phyloP scores from a whole-genome alignment of 331 rosid genomes.

The Erythrophleum ivorense region DNA sequence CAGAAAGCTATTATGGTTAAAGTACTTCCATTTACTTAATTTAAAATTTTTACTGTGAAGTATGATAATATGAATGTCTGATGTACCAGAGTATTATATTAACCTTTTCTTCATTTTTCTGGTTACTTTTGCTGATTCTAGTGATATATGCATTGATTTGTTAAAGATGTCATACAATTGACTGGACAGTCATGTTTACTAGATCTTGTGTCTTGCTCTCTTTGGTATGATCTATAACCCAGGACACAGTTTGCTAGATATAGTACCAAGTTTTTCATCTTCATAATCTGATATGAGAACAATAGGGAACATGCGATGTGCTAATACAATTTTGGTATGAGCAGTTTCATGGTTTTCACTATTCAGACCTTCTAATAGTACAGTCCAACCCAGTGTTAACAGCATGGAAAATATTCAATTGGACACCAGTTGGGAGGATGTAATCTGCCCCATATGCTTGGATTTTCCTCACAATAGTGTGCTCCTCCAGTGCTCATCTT shows the following conservation, averaged over 20 bases:
- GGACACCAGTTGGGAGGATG: slow-evolving; percentile 65
- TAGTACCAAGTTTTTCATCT: slow-evolving; percentile 11
- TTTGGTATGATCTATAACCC: slow-evolving; percentile 29
- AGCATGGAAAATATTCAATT: slow-evolving; percentile 53
- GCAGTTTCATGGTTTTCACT: slow-evolving; percentile 39
- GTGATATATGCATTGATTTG: not conserved
- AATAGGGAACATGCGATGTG: slow-evolving; percentile 33
- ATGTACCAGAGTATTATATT: not conserved
- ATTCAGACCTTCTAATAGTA: slow-evolving; percentile 35
- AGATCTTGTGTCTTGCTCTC: slow-evolving; percentile 16
- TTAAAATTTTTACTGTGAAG: not conserved
- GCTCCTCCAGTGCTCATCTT: slow-evolving; percentile 86
- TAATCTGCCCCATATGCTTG: slow-evolving; percentile 75
- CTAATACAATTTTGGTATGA: slow-evolving; percentile 32
- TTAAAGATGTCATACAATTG: not conserved
- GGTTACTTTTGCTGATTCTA: not conserved
- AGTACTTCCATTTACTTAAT: not conserved
- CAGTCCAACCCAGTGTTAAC: slow-evolving; percentile 33
- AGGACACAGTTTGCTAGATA: slow-evolving; percentile 19
- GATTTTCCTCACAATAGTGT: slow-evolving; percentile 90
- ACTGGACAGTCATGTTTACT: not conserved
- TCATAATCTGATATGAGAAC: slow-evolving; percentile 24
- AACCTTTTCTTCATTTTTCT: not conserved
- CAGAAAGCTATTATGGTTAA: not conserved
- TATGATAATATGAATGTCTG: not conserved